Evolutionary conservation across 2,329 filamentous ascomycete genomes (phyloP).

Genomic region (Cercospora janseana): DNA sequence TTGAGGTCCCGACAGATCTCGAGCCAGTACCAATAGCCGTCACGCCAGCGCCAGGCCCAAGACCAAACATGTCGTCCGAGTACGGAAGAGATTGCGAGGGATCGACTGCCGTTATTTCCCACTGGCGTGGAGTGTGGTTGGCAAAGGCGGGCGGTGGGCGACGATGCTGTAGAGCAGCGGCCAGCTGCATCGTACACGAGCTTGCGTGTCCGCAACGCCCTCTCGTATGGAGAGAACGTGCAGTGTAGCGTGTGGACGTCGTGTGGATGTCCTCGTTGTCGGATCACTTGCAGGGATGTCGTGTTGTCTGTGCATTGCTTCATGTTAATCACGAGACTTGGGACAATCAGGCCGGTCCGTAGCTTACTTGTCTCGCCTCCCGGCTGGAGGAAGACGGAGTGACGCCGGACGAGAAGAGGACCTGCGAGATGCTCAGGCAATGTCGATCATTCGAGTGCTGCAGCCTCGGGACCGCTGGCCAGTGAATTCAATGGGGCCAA

Average conservation of each 20-base stretch:
- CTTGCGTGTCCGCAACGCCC: conserved; percentile 16
- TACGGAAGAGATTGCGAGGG: conserved; percentile 30
- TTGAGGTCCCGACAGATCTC: conserved; percentile 25
- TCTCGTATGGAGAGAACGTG: conserved; percentile 15
- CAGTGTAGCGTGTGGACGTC: conserved; percentile 15
- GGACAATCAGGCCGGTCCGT: conserved; percentile 14
- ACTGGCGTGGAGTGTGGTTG: conserved; percentile 38
- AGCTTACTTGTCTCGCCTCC: conserved; percentile 16
- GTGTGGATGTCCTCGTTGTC: conserved; percentile 9
- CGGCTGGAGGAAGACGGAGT: conserved; percentile 8
- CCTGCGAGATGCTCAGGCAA: conserved; percentile 14
- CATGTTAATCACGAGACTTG: conserved; percentile 23
- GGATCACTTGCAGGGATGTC: conserved; percentile 20
- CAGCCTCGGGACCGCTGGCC: conserved; percentile 3
- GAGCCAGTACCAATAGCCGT: conserved; percentile 27
- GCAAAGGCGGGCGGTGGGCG: conserved; percentile 32
- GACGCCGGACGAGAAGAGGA: conserved; percentile 23
- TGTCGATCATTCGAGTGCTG: conserved; percentile 23
- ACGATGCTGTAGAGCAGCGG: conserved; percentile 34
- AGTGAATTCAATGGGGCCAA: neutral
- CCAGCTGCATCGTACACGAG: conserved; percentile 38
- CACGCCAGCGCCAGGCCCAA: conserved; percentile 24
- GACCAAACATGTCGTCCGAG: conserved; percentile 30
- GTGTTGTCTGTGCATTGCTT: conserved; percentile 27
- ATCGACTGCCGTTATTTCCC: conserved; percentile 32